Base-by-base conservation (phyloP, 2,329 filamentous ascomycete genomes). In the Alternaria longipes region DNA sequence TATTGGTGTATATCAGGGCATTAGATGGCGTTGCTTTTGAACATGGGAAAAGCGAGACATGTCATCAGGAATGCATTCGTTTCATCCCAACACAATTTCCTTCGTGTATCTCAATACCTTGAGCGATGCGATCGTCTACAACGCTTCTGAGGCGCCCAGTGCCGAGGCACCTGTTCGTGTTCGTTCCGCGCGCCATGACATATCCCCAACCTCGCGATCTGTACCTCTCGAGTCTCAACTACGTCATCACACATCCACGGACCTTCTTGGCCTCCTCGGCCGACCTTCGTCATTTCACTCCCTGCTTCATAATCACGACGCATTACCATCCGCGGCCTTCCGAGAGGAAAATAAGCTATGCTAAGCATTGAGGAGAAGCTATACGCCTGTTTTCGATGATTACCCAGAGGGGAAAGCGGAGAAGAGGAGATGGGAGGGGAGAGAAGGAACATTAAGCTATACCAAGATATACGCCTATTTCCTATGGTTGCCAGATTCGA, bases 351-450 rank as follows among this genome's bases (percentile, higher is more conserved):
- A 4, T 18, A 36, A 50, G 46, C 32, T 50, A 16, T 50, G 54
- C 54, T 41, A 56, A 47, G 51, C 51, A 44, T 16, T 34, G 51
- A 54, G 51, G 40, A 54, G 51, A 54, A 54, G 51, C 51, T 44
- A 32, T 20, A 45, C 34, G 42, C 54, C 54, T 56, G 26, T 56
- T 56, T 56, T 50, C 54, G 4, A 56, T 34, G 41, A 2, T 24
- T 56, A 16, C 54, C 46, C 22, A 8, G 26, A 20, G n/a, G 8
- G 45, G 54, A 22, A 56, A 34, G 32, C 18, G 26, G 26, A 45
- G 26, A 4, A 11, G 24, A 8, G 46, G n/a, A 16, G 20, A 4
- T 12, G 20, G 12, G 6, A 12, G 22, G 28, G 14, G n/a, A 16
- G n/a, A 16, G 14, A 5, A 30, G 20, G 18, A 32, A 24, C 16